These are phyloP conservation scores for Dalechampia spathulata DNA, from an alignment of 441 rosid species.

Conservation along the genomic window DNA sequence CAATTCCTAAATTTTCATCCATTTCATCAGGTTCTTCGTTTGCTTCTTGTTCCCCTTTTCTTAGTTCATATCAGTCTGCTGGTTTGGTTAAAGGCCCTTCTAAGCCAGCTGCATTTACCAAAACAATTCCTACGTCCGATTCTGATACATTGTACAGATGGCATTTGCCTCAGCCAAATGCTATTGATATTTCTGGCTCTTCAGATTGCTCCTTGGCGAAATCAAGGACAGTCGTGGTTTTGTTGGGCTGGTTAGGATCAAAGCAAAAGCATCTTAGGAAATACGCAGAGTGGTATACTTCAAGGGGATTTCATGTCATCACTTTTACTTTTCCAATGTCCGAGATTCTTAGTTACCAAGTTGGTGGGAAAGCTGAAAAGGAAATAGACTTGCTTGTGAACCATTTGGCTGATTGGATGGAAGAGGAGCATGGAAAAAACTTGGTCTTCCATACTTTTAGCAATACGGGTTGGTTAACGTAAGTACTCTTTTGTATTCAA, in stretches of 20 bases:
- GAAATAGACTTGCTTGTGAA: slow-evolving; percentile 70
- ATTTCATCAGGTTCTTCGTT: slow-evolving; percentile 22
- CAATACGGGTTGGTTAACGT: slow-evolving; percentile 98
- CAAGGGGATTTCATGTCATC: slow-evolving; percentile 81
- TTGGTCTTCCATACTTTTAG: slow-evolving; percentile 97
- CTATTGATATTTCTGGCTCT: slow-evolving; percentile 46
- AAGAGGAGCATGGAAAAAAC: slow-evolving; percentile 71
- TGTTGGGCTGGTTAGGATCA: slow-evolving; percentile 97
- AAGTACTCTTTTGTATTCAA: slow-evolving; percentile 21
- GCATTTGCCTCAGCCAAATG: slow-evolving; percentile 72
- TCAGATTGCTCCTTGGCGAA: slow-evolving; percentile 49
- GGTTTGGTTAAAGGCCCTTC: slow-evolving; percentile 61
- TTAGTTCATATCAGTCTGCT: slow-evolving; percentile 52
- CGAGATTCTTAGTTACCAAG: slow-evolving; percentile 74
- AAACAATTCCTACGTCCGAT: slow-evolving; percentile 25
- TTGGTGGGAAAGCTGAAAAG: slow-evolving; percentile 87
- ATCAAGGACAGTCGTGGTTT: slow-evolving; percentile 80
- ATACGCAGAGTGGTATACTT: slow-evolving; percentile 92
- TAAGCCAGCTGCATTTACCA: slow-evolving; percentile 32
- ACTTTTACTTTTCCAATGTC: slow-evolving; percentile 89
- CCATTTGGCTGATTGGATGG: slow-evolving; percentile 89
- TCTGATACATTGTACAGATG: slow-evolving; percentile 74
- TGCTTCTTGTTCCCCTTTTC: slow-evolving; percentile 41
- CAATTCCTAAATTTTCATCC: slow-evolving; percentile 22
- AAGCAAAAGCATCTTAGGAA: slow-evolving; percentile 88